These are phyloP conservation scores for Kondoa subrosea DNA, from an alignment of 768 basidiomycete species.

Conservation along the genomic window DNA sequence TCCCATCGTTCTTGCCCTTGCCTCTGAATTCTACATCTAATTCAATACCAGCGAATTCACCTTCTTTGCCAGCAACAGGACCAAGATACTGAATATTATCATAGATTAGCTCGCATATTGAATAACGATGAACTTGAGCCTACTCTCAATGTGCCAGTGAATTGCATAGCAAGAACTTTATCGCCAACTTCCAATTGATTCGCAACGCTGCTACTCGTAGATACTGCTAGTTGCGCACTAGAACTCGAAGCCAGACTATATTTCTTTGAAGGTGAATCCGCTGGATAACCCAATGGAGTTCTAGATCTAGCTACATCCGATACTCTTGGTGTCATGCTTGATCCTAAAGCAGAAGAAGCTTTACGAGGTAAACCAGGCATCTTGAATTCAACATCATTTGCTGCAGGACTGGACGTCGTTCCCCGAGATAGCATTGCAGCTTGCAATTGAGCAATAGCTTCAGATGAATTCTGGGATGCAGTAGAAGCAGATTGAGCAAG, in stretches of 20 bases:
- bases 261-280: neutral
- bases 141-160: conserved; percentile 52
- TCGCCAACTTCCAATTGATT: conserved; percentile 12
- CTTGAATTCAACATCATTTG: neutral
- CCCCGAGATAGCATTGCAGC: no score
- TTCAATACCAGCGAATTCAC: conserved; percentile 87
- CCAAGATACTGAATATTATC: conserved; percentile 57
- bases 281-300: neutral
- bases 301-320: neutral
- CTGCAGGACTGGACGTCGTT: no score
- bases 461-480: no score
- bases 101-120: no score
- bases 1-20: conserved; percentile 88
- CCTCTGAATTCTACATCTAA: conserved; percentile 67
- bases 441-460: neutral
- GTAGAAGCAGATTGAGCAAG: no score
- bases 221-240: neutral
- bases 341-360: neutral
- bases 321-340: neutral
- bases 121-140: neutral
- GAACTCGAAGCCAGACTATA: neutral
- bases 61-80: conserved; percentile 70
- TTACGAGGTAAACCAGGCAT: neutral
- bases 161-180: conserved; percentile 5
- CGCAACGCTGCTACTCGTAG: neutral